Percentiles rank a stretch among this genome's conserved stretches.
Evolutionary conservation across 2,329 filamentous ascomycete genomes (phyloP).

Genomic region (Ceratocystis huliohia): DNA sequence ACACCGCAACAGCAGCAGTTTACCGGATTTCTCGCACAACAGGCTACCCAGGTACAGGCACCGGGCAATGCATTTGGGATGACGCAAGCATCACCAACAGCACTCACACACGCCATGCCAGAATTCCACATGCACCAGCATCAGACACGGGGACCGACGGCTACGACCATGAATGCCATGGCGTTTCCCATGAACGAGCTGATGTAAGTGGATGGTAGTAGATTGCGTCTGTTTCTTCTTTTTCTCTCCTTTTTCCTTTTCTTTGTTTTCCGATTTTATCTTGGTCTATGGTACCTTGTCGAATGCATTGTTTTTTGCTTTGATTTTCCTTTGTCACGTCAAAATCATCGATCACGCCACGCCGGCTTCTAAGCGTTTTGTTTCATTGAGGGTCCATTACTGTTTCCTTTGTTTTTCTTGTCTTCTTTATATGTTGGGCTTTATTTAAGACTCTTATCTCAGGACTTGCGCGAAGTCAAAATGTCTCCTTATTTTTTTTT

Average conservation of each 20-base stretch:
- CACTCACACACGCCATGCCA: constrained; percentile 10
- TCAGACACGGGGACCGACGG: not conserved
- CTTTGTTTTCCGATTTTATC: not conserved
- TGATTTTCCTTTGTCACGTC: not conserved
- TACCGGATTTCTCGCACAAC: constrained; percentile 1
- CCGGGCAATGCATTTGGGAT: not conserved
- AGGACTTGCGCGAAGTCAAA: constrained; percentile 3
- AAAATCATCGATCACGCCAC: constrained; percentile 3
- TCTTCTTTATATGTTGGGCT: not conserved
- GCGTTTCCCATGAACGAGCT: constrained; percentile 14
- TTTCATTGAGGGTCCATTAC: not conserved
- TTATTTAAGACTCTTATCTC: not conserved
- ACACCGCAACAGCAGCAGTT: not conserved
- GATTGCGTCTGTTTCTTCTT: not conserved
- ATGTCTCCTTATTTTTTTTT: not conserved
- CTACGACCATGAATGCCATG: constrained; percentile 3
- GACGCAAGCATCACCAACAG: constrained; percentile 2
- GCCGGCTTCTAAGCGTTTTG: not conserved
- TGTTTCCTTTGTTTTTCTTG: not conserved
- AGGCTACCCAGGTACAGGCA: not conserved
- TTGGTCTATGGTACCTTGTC: not conserved
- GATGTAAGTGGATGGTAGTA: not conserved
- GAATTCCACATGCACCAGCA: constrained; percentile 13
- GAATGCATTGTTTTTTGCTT: not conserved
- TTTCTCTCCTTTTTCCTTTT: not conserved